phyloP scores from a whole-genome alignment of 106 monocot genomes.

The Apostasia ramifera region DNA sequence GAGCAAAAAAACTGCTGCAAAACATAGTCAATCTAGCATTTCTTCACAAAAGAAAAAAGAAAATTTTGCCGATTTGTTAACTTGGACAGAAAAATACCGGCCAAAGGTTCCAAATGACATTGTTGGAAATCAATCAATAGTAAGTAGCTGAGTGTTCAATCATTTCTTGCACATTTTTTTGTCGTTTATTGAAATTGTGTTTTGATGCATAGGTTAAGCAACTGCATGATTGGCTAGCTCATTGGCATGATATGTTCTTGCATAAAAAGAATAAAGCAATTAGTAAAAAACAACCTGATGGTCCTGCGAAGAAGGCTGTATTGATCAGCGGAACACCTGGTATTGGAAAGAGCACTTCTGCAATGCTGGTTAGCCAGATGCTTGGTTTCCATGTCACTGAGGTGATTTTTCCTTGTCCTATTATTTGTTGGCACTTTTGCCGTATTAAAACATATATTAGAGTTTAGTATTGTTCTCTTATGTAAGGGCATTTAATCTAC shows the following conservation, averaged over 20 bases:
- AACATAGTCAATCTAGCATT: constrained; percentile 14
- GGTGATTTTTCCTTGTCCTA: constrained; percentile 27
- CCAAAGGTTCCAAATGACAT: constrained; percentile 88
- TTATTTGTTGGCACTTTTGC: neutral
- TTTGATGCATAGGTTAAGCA: constrained; percentile 61
- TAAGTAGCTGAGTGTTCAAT: constrained; percentile 27
- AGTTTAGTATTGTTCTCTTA: neutral
- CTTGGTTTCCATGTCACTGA: constrained; percentile 88
- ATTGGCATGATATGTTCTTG: constrained; percentile 72
- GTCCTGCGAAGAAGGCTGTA: constrained; percentile 79
- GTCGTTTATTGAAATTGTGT: constrained; percentile 11
- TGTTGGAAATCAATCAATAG: constrained; percentile 87
- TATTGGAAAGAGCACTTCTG: constrained; percentile 91
- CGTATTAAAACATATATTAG: neutral
- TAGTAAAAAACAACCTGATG: constrained; percentile 73
- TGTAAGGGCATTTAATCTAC: neutral
- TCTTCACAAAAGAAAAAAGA: constrained; percentile 47
- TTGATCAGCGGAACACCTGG: constrained; percentile 92
- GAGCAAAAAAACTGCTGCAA: constrained; percentile 29
- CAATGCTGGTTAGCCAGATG: constrained; percentile 86
- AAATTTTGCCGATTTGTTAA: constrained; percentile 34
- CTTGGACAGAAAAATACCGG: constrained; percentile 91
- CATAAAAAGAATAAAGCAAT: constrained; percentile 61
- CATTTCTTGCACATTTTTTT: constrained; percentile 1
- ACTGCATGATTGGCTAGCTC: constrained; percentile 85